Evolutionary conservation across 176 grass and related monocot species (phyloP).

Genomic region (Stipa capillata): DNA sequence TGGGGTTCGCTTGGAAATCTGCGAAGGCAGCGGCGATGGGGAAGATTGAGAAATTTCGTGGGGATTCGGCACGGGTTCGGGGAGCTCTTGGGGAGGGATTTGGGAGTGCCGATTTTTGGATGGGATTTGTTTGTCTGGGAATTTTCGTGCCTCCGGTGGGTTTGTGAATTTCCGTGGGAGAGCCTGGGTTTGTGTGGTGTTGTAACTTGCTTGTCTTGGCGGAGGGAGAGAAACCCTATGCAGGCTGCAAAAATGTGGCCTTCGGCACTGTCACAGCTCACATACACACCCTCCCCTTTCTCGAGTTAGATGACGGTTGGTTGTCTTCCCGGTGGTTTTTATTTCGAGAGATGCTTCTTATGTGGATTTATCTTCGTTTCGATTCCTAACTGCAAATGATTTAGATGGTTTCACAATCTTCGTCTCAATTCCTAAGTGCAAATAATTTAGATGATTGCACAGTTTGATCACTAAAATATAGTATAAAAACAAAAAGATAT

Average conservation of each 20-base stretch:
- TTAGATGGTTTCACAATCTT: too few species aligned
- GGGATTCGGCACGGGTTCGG: conserved; percentile 5
- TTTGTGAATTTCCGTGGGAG: conserved; percentile 28
- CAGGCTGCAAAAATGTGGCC: conserved; percentile 28
- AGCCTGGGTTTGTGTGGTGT: conserved; percentile 21
- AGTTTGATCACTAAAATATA: too few species aligned
- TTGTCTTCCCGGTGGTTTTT: too few species aligned
- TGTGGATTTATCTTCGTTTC: too few species aligned
- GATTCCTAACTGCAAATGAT: too few species aligned
- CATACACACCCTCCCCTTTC: too few species aligned
- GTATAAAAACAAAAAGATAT: too few species aligned
- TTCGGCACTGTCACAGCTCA: too few species aligned
- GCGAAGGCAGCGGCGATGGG: conserved; percentile 3
- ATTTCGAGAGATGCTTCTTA: too few species aligned
- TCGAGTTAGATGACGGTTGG: too few species aligned
- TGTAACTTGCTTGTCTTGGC: conserved; percentile 10
- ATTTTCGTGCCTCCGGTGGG: conserved; percentile 25
- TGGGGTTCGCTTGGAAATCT: conserved; percentile 7
- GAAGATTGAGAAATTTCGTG: conserved; percentile 20
- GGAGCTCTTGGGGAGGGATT: conserved; percentile 12
- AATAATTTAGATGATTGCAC: too few species aligned
- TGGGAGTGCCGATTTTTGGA: conserved; percentile 24
- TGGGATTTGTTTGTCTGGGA: conserved; percentile 11
- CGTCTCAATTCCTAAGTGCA: too few species aligned
- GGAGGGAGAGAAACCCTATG: conserved; percentile 47